Evolutionary conservation across 352 stramenopile species (phyloP).

Genomic region (Stephanocyclus meneghinianus): DNA sequence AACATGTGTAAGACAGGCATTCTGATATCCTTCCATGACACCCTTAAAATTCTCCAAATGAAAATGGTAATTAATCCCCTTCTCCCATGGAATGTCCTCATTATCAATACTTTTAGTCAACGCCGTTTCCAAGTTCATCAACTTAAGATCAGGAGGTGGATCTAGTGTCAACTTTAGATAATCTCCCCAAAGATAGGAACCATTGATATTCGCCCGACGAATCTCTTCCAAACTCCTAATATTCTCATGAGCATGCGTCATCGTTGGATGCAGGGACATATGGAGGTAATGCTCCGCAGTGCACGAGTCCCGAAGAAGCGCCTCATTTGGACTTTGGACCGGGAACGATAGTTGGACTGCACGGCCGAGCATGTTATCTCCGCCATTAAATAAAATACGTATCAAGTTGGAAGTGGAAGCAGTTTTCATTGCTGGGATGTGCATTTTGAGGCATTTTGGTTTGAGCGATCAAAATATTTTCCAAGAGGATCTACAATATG

Average conservation of each 20-base stretch:
- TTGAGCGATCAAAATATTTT: no score
- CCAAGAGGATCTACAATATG: no score
- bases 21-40: conserved; percentile 42
- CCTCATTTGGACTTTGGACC: conserved; percentile 52
- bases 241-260: neutral
- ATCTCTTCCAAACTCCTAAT: conserved; percentile 34
- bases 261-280: conserved; percentile 58
- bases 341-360: conserved; percentile 67
- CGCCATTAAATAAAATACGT: conserved; percentile 54
- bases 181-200: conserved; percentile 60
- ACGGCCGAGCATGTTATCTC: conserved; percentile 69
- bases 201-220: conserved; percentile 50
- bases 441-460: no score
- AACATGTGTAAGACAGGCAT: neutral
- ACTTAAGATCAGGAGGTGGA: conserved; percentile 50
- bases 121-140: conserved; percentile 72
- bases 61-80: conserved; percentile 34
- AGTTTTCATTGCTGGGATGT: no score
- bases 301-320: conserved; percentile 53
- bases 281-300: conserved; percentile 60
- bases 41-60: conserved; percentile 56
- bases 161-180: conserved; percentile 50
- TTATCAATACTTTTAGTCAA: conserved; percentile 62
- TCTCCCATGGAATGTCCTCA: conserved; percentile 45
- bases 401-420: neutral